Percentiles rank a stretch among this genome's conserved stretches.
Evolutionary conservation across 2,329 filamentous ascomycete species (phyloP).

Genomic region (Fusarium dlaminii): DNA sequence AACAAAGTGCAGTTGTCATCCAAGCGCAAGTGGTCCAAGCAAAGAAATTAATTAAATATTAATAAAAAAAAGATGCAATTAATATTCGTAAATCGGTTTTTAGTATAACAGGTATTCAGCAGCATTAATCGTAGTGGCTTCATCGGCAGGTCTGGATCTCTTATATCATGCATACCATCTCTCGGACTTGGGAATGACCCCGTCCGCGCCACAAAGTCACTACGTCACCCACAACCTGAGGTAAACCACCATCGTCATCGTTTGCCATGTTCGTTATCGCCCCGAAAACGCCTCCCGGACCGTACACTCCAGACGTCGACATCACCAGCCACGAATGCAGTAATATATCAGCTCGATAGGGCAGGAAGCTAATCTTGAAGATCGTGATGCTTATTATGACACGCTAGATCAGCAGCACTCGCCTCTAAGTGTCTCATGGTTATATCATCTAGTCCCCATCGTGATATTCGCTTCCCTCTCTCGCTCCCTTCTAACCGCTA

Average conservation of each 20-base stretch:
- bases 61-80: background rate
- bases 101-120: background rate
- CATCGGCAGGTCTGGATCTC: slow-evolving; percentile 1
- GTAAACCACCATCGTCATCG: slow-evolving; percentile 34
- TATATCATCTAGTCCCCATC: background rate
- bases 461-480: background rate
- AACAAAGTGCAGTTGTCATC: background rate
- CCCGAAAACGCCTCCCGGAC: slow-evolving; percentile 6
- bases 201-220: slow-evolving; percentile 32
- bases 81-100: background rate
- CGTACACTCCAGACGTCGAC: slow-evolving; percentile 10
- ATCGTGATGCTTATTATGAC: background rate
- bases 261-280: background rate
- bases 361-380: background rate
- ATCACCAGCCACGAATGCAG: slow-evolving; percentile 10
- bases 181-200: slow-evolving; percentile 16
- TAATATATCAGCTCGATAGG: background rate
- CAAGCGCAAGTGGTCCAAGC: background rate
- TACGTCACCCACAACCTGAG: slow-evolving; percentile 36
- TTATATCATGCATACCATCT: slow-evolving; percentile 18
- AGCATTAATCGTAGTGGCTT: background rate
- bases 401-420: background rate
- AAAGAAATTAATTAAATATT: background rate
- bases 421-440: background rate
- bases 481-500: background rate